Base-by-base conservation (phyloP, 192 early-diverging fungal species). In the Phycomyces blakesleeanus region DNA sequence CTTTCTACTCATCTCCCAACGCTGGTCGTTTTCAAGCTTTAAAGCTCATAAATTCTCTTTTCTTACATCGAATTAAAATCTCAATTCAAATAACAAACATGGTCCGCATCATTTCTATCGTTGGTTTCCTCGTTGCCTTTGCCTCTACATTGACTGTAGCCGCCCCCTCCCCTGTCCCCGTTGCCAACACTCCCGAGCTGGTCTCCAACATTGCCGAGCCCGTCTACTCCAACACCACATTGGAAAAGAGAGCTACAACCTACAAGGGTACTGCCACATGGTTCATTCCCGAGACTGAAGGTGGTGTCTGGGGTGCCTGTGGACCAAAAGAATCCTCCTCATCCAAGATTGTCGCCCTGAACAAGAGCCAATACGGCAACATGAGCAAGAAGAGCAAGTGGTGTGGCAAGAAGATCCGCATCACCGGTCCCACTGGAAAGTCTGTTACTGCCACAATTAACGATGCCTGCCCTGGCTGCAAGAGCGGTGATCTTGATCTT, bases 401-500 rank as follows among this genome's bases (percentile, higher is more conserved):
- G 54, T 73, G 71, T 59, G 71, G 71, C 24, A 73, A 61, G 55
- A 63, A 67, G 40, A 51, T 73, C 15, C 42, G 20, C 0, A 67
- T 73, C 26, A 67, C 34, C 5, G 71, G 71, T n/a, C 55, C 72
- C 10, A 71, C 76, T 20, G 82, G 82, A 12, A 54, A 47, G 44
- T 55, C 76, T 37, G 78, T 74, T 27, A 76, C 68, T 56, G 84
- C 80, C 5, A 83, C 34, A 4, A 69, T 86, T 29, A 69, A 69
- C 7, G 84, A 86, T 63, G 73, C 72, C 10, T 86, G 84, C 61
- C 80, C 82, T 0, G 72, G 55, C 0, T 86, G 84, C 64, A 62
- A 69, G 16, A 18, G 41, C 3, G 82, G 84, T 24, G 71, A 76
- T 41, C 69, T 86, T 8, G 84, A 86, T 64, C 63, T 86, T 15